A percentile compares a stretch with the other conserved stretches of the same genome.
phyloP scores from a whole-genome alignment of 176 grass and related monocot species.

The Zoysia pacifica region DNA sequence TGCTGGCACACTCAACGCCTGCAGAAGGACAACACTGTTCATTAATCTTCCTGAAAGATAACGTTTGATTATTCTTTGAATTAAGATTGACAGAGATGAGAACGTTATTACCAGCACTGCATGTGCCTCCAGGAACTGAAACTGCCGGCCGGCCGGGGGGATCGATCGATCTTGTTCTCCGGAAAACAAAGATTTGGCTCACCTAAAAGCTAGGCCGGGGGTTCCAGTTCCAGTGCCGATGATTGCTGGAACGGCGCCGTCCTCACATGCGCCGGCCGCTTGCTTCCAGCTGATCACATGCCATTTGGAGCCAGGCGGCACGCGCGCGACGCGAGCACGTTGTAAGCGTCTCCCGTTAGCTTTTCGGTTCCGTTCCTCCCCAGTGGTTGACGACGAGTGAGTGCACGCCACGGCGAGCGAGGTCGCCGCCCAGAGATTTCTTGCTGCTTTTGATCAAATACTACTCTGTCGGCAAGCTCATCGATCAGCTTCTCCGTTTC shows the following conservation, averaged over 20 bases:
- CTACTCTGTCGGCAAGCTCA: neutral
- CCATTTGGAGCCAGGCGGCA: slow-evolving; percentile 9
- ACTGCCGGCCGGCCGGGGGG: no score
- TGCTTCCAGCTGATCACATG: slow-evolving; percentile 6
- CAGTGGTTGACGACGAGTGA: slow-evolving; percentile 20
- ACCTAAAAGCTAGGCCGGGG: slow-evolving; percentile 36
- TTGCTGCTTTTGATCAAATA: slow-evolving; percentile 12
- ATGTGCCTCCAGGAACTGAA: neutral
- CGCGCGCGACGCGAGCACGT: neutral
- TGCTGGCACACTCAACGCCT: neutral
- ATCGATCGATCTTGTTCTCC: slow-evolving; percentile 16
- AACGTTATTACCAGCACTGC: neutral
- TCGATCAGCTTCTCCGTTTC: no score
- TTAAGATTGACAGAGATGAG: neutral
- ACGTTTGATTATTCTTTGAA: no score
- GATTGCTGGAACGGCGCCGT: slow-evolving; percentile 24
- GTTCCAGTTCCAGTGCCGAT: neutral
- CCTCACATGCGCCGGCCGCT: neutral
- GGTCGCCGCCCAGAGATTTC: slow-evolving; percentile 14
- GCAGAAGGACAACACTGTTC: slow-evolving; percentile 10
- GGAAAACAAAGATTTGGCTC: slow-evolving; percentile 43
- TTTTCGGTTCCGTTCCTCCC: no score
- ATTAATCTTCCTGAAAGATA: neutral
- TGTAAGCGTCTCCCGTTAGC: neutral
- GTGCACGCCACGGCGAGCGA: slow-evolving; percentile 12